Conservation (phyloP, 164 flowering plant genomes). For the Malania oleifera region DNA sequence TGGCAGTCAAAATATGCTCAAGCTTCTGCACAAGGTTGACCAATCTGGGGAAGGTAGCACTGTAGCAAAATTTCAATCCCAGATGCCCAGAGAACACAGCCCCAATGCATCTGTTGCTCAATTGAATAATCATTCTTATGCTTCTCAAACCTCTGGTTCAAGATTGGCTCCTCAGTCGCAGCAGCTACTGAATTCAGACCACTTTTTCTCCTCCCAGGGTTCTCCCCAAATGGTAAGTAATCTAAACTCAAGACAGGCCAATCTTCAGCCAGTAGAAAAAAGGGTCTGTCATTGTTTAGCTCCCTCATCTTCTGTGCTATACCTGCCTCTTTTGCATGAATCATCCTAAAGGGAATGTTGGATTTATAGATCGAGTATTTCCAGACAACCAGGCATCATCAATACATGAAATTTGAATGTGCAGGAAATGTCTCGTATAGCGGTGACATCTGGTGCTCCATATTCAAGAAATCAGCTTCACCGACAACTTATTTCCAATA, state of each 20-base stretch:
- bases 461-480: constrained; percentile 19
- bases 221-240: constrained; percentile 5
- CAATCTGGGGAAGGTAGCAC: constrained; percentile 5
- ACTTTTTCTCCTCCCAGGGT: constrained; percentile 1
- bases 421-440: constrained; percentile 19
- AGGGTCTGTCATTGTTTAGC: background rate
- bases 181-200: background rate
- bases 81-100: constrained; percentile 5
- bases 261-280: background rate
- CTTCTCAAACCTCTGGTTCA: constrained; percentile 12
- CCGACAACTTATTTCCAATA: constrained; percentile 11
- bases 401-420: constrained; percentile 3
- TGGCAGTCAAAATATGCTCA: constrained; percentile 15
- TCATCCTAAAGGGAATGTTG: background rate
- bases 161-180: constrained; percentile 17
- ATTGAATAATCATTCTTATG: constrained; percentile 6
- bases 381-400: background rate
- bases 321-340: background rate
- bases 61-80: background rate
- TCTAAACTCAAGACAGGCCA: constrained; percentile 3
- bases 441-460: constrained; percentile 11
- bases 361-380: background rate
- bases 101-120: constrained; percentile 5
- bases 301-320: background rate
- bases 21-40: constrained; percentile 12